Evolutionary conservation across 2,329 filamentous ascomycete species (phyloP), one percentile per base, ranked within the genome.

Genomic region (Aureobasidium zeae): DNA sequence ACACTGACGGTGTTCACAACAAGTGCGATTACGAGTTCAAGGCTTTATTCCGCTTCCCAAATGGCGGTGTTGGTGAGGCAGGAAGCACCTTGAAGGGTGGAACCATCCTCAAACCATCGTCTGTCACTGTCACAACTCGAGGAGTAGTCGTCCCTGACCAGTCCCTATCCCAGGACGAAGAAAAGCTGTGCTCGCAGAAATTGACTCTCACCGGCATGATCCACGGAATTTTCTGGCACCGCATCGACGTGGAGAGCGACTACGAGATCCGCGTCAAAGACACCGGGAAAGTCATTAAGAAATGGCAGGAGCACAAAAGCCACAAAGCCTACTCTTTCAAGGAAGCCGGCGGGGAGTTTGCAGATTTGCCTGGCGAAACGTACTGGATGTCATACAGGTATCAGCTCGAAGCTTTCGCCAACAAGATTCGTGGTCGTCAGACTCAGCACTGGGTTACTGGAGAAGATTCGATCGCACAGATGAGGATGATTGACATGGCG

Each of bases 321-420:
- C 33, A 21, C 21, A 24, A 24, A 12, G 20, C 33, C 3, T 35
- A 35, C 8, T 24, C 33, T 7, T 35, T 24, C 21, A 12, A 17
- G 9, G 33, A 35, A 35, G 33, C 19, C 15, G 33, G 33, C 4
- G 33, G 20, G 4, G 33, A 35, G 4, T 35, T 35, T 12, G n/a
- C 33, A 8, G 20, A 24, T 4, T 8, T 35, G 8, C 33, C 20
- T 15, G 33, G 20, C 0, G 8, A 35, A n/a, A 16, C 19, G n/a
- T 25, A 10, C 45, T 63, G 62, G 60, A 48, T 52, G 10, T 62
- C 60, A 15, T 63, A 63, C 50, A 48, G 60, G 10, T 60, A 59
- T 35, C 55, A 59, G 49, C 44, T 64, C 7, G 59, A 63, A 44
- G 55, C 53, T 11, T 64, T 65, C 50, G 59, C 63, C 17, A 53